Evolutionary conservation across 148 eudicot genomes (phyloP), one percentile per base, ranked within the genome.

Genomic region (Rhododendron mucronatum): DNA sequence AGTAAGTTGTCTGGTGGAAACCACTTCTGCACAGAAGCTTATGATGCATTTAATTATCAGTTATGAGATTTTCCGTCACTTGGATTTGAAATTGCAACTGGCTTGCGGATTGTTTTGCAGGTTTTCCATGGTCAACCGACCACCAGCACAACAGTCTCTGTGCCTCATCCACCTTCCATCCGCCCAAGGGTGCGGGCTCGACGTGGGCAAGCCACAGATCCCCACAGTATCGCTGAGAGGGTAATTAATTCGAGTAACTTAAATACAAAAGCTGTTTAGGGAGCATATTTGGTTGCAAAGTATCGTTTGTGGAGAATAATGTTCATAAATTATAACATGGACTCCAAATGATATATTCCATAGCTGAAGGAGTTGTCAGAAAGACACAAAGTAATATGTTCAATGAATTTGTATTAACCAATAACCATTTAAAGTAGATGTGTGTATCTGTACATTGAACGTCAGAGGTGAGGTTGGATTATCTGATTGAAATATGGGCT

Each of bases 121-220:
- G 75, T 84, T 76, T 89, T 92, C 77, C 92, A 88, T 85, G 91
- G 92, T 53, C 91, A 88, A 41, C 87, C 90, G 20, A 89, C 89
- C 35, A 67, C 86, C 3, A 89, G 90, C 84, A 88, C 90, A 41
- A 73, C 91, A 16, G 91, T 89, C 0, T 84, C 87, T 44, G 89
- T 87, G 84, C 91, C 94, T 15, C 93, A 90, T 21, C 93, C 89
- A 39, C 94, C 94, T 85, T 28, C 85, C 61, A 89, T 89, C 44
- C 90, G 94, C 21, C 94, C 94, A 48, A 88, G 94, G 89, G 92
- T 91, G 61, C 88, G 94, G 33, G 94, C 94, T 75, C 85, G 94
- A 3, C 87, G 94, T 63, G 94, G 94, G 75, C 94, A 92, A 84
- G 94, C 94, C 83, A 92, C 94, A 57, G 94, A 90, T 89, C 94